Conservation (phyloP, 23 red algal genomes). For the Gracilaria vermiculophylla region DNA sequence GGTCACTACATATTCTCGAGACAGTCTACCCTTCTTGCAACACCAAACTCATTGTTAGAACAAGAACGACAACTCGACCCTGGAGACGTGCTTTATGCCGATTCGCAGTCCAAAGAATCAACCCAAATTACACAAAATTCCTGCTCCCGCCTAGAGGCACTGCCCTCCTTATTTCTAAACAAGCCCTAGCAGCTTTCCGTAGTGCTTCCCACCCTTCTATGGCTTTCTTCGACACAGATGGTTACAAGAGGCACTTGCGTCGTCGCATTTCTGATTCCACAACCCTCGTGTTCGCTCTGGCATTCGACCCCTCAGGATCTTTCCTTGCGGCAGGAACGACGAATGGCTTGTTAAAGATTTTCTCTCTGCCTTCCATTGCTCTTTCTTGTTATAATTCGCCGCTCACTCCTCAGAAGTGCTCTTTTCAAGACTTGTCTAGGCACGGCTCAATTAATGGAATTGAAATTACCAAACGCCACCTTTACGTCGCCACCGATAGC, state of each 20-base stretch:
- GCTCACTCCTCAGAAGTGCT: not conserved
- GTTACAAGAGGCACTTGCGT: not conserved
- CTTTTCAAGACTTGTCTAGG: constrained; percentile 3
- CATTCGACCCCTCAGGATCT: constrained; percentile 12
- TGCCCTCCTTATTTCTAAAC: no score
- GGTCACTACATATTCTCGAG: no score
- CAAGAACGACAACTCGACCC: no score
- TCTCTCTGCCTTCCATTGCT: constrained; percentile 6
- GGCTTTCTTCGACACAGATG: constrained; percentile 10
- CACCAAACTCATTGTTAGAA: no score
- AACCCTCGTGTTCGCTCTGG: constrained; percentile 21
- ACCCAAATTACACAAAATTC: no score
- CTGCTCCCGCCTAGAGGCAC: no score
- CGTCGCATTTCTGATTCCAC: constrained; percentile 13
- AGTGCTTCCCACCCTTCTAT: not conserved
- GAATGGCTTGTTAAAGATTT: constrained; percentile 12
- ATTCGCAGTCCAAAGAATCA: no score
- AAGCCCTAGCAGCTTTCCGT: no score
- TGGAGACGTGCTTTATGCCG: no score
- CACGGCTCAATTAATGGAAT: constrained; percentile 27
- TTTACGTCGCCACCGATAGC: constrained; percentile 13
- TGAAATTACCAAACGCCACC: not conserved
- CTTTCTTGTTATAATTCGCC: constrained; percentile 9
- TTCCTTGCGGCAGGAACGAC: constrained; percentile 27
- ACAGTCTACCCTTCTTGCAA: no score